Conservation (phyloP, 345 rosid species). For the Rhodomyrtus tomentosa region DNA sequence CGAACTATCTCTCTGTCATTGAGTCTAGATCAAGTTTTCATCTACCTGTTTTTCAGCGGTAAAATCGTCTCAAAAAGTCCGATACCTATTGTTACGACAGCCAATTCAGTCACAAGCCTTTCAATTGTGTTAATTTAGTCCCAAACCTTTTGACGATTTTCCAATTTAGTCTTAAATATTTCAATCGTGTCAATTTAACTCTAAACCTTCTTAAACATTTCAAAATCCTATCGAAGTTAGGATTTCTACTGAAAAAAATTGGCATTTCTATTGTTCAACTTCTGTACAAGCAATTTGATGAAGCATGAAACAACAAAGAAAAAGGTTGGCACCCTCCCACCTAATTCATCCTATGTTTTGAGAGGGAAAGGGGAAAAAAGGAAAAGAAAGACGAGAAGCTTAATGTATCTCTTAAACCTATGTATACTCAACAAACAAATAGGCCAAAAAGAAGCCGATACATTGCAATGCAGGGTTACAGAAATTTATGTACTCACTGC, state of each 20-base stretch:
- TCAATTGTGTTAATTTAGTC: too few relatives aligned
- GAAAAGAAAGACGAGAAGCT: background rate
- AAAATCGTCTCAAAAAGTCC: too few relatives aligned
- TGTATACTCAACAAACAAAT: background rate
- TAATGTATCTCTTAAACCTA: background rate
- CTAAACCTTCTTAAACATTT: too few relatives aligned
- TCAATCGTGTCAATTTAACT: too few relatives aligned
- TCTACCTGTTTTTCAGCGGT: background rate
- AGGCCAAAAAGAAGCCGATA: background rate
- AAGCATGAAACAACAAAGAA: background rate
- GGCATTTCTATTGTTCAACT: background rate
- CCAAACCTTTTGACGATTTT: too few relatives aligned
- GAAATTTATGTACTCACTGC: background rate
- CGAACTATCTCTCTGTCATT: background rate
- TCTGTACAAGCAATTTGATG: conserved; percentile 8
- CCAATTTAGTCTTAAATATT: too few relatives aligned
- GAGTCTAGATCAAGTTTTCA: background rate
- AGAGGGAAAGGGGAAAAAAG: background rate
- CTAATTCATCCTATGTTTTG: background rate
- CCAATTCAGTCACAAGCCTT: too few relatives aligned
- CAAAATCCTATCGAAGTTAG: background rate
- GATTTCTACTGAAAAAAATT: background rate
- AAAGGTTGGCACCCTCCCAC: background rate
- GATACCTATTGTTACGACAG: too few relatives aligned
- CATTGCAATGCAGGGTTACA: background rate